These are phyloP conservation scores for Tolypocladium ovalisporum DNA, from an alignment of 2,329 filamentous ascomycete species.

Conservation along the genomic window DNA sequence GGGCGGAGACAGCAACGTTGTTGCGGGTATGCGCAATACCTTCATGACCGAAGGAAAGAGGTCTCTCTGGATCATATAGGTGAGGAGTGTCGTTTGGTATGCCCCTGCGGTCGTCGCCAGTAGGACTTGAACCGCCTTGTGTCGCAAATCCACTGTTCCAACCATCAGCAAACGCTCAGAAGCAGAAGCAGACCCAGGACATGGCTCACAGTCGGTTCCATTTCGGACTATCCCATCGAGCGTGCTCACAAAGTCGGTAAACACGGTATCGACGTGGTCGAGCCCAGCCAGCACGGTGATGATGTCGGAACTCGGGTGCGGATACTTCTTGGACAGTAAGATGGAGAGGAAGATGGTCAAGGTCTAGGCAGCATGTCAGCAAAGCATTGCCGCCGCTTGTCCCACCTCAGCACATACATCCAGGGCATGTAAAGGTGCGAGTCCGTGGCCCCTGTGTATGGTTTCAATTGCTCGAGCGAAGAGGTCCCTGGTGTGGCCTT, in stretches of 20 bases:
- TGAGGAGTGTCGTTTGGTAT: slow-evolving; percentile 87
- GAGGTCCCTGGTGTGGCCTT: slow-evolving; percentile 68
- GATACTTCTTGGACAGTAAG: slow-evolving; percentile 80
- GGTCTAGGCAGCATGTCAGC: slow-evolving; percentile 45
- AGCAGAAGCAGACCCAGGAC: neutral
- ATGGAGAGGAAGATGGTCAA: slow-evolving; percentile 78
- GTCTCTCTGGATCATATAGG: slow-evolving; percentile 90
- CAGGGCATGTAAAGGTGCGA: slow-evolving; percentile 66
- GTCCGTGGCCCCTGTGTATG: slow-evolving; percentile 48
- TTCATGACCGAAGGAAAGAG: slow-evolving; percentile 93
- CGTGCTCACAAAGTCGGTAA: slow-evolving; percentile 77
- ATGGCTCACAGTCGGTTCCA: slow-evolving; percentile 53
- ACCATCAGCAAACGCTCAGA: slow-evolving; percentile 14
- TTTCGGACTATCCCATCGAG: slow-evolving; percentile 76
- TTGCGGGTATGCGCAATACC: slow-evolving; percentile 32
- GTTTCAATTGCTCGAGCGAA: slow-evolving; percentile 63
- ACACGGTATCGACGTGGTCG: slow-evolving; percentile 75
- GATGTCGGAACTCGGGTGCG: slow-evolving; percentile 89
- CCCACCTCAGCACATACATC: slow-evolving; percentile 50
- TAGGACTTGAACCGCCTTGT: slow-evolving; percentile 70
- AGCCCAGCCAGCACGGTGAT: slow-evolving; percentile 84
- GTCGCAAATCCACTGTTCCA: slow-evolving; percentile 56
- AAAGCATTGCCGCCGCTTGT: slow-evolving; percentile 3
- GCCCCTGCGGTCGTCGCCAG: slow-evolving; percentile 84
- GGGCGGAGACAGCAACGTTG: neutral